These are phyloP conservation scores for Epichloe uncinata DNA, from an alignment of 2,329 filamentous ascomycete genomes.

Conservation along the genomic window DNA sequence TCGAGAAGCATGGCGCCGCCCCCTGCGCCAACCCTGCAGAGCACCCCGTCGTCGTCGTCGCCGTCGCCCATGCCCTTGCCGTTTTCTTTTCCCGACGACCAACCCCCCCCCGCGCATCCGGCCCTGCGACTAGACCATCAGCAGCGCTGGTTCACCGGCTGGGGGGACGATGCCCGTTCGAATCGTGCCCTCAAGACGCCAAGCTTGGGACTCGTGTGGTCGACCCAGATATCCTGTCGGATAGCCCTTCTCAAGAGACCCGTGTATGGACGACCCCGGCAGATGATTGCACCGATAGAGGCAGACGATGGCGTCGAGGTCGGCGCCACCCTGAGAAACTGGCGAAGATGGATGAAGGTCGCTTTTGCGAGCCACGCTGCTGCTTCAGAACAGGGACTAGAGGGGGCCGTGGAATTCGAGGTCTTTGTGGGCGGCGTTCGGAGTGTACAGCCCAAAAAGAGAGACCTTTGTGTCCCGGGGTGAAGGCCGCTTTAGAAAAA, in stretches of 20 bases:
- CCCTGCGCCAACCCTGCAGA: slow-evolving; percentile 17
- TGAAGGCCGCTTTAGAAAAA: too few relatives aligned
- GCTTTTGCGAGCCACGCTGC: slow-evolving; percentile 73
- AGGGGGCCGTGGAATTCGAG: slow-evolving; percentile 55
- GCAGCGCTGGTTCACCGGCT: slow-evolving; percentile 89
- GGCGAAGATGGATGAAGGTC: slow-evolving; percentile 71
- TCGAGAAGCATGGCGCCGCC: slow-evolving; percentile 26
- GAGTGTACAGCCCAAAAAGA: slow-evolving; percentile 11
- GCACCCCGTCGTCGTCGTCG: neutral
- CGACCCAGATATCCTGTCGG: slow-evolving; percentile 73
- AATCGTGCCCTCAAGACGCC: slow-evolving; percentile 59
- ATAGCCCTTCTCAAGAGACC: slow-evolving; percentile 68
- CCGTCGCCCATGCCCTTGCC: slow-evolving; percentile 18
- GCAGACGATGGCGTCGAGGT: slow-evolving; percentile 28
- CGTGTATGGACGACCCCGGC: slow-evolving; percentile 29
- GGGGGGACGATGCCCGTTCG: slow-evolving; percentile 57
- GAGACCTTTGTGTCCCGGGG: too few relatives aligned
- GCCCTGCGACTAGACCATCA: slow-evolving; percentile 73
- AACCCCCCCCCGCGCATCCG: slow-evolving; percentile 22
- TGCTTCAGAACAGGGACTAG: slow-evolving; percentile 33
- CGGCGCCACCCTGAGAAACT: slow-evolving; percentile 38
- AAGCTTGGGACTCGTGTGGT: slow-evolving; percentile 78
- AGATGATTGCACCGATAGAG: slow-evolving; percentile 21
- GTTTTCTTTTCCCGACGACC: slow-evolving; percentile 17
- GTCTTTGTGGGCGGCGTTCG: slow-evolving; percentile 50